Percentiles rank a stretch among this genome's conserved stretches.
Evolutionary conservation across 2,329 filamentous ascomycete genomes (phyloP).

Genomic region (Clarireedia paspali): DNA sequence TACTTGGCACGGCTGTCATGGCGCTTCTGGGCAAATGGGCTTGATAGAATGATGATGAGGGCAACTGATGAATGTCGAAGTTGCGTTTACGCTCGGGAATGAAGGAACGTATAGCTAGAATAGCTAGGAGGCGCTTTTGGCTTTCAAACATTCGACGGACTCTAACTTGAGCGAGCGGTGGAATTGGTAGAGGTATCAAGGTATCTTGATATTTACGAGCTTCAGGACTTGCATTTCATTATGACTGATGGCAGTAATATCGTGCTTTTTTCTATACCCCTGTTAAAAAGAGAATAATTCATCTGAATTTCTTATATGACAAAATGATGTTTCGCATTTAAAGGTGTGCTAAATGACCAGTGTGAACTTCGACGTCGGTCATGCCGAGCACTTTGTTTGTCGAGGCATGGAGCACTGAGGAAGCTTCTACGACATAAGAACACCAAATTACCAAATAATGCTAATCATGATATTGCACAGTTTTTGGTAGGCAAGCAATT

Average conservation of each 20-base stretch:
- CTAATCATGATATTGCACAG: no score
- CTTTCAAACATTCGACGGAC: not conserved
- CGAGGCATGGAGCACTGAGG: no score
- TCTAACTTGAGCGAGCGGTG: no score
- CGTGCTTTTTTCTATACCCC: not conserved
- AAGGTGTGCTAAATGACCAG: no score
- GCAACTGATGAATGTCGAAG: not conserved
- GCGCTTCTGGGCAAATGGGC: slow-evolving; percentile 45
- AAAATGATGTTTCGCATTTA: not conserved
- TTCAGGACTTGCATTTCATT: not conserved
- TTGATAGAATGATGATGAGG: slow-evolving; percentile 6
- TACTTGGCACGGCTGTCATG: slow-evolving; percentile 39
- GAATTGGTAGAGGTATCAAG: no score
- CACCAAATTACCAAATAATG: no score
- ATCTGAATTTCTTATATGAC: not conserved
- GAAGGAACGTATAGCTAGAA: not conserved
- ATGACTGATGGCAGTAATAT: not conserved
- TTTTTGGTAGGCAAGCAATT: no score
- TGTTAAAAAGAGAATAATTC: not conserved
- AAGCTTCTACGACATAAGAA: no score
- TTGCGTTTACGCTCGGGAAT: not conserved
- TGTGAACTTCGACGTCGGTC: no score
- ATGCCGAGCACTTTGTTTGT: no score
- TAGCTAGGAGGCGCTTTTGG: not conserved
- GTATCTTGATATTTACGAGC: not conserved